Conservation (phyloP, 305 asterid species). For the Plantago lanceolata region DNA sequence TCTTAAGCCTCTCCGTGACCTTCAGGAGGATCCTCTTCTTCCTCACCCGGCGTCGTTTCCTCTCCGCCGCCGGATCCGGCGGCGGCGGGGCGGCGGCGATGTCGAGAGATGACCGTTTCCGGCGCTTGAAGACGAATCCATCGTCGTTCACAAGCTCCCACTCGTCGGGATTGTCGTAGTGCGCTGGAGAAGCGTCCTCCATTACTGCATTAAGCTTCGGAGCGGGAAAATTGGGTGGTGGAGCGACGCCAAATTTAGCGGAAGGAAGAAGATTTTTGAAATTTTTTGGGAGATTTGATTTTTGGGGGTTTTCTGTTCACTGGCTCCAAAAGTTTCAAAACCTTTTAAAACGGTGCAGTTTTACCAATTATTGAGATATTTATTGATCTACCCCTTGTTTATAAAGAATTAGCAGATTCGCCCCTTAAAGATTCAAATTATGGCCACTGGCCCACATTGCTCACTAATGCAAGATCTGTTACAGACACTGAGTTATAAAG, state of each 20-base stretch:
- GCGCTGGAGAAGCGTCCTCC: slow-evolving; percentile 37
- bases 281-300: slow-evolving; percentile 15
- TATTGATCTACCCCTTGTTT: neutral
- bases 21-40: slow-evolving; percentile 51
- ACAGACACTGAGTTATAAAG: too few relatives aligned
- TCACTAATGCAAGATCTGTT: too few relatives aligned
- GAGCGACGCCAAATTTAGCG: slow-evolving; percentile 12
- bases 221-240: slow-evolving; percentile 20
- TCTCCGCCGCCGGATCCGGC: slow-evolving; percentile 57
- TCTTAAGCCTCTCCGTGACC: slow-evolving; percentile 41
- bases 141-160: slow-evolving; percentile 71
- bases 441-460: too few relatives aligned
- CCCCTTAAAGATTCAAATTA: neutral
- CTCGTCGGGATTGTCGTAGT: slow-evolving; percentile 47
- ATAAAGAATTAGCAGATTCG: neutral
- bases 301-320: neutral
- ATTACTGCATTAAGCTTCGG: neutral
- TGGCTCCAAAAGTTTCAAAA: too few relatives aligned
- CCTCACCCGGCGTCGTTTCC: slow-evolving; percentile 46
- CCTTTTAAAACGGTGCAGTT: too few relatives aligned
- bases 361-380: neutral
- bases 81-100: slow-evolving; percentile 36
- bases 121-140: slow-evolving; percentile 69
- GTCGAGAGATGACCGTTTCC: slow-evolving; percentile 42
- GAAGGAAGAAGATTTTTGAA: slow-evolving; percentile 23